Percentiles rank a stretch among this genome's conserved stretches.
Conservation (phyloP, 768 basidiomycete genomes). For the Rhodotorula kratochvilovae region DNA sequence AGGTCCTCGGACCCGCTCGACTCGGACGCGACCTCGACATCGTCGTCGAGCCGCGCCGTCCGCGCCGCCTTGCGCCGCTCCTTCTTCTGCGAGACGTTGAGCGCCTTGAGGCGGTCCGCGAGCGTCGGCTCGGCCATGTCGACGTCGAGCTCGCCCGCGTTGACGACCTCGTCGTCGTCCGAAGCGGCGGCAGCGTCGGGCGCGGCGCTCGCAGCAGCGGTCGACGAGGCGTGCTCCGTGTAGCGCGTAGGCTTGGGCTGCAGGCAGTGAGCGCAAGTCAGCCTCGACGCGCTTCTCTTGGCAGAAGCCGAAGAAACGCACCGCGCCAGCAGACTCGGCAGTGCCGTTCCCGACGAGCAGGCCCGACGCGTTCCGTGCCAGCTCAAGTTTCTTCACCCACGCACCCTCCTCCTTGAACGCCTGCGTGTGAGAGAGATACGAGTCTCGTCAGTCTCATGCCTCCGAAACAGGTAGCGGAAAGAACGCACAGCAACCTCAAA, state of each 20-base stretch:
- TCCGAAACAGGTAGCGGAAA: not conserved
- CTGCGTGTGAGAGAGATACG: not conserved
- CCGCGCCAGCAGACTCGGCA: slow-evolving; percentile 13
- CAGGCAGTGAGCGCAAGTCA: not conserved
- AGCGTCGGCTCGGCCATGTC: slow-evolving; percentile 86
- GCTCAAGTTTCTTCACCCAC: slow-evolving; percentile 27
- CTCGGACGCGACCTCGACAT: slow-evolving; percentile 47
- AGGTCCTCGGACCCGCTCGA: slow-evolving; percentile 26
- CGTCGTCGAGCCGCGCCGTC: slow-evolving; percentile 18
- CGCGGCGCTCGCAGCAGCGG: slow-evolving; percentile 52
- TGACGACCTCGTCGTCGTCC: slow-evolving; percentile 54
- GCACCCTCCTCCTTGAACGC: slow-evolving; percentile 28
- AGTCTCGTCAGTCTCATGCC: not conserved
- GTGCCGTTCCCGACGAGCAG: slow-evolving; percentile 16
- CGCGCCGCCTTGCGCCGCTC: slow-evolving; percentile 21
- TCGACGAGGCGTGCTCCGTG: slow-evolving; percentile 20
- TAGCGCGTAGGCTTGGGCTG: slow-evolving; percentile 35
- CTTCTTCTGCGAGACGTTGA: slow-evolving; percentile 53
- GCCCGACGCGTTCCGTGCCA: slow-evolving; percentile 6
- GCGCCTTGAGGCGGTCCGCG: slow-evolving; percentile 77
- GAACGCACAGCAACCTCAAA: slow-evolving; percentile 34
- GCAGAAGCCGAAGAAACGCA: not conserved
- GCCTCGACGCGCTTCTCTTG: not conserved
- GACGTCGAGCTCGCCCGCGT: slow-evolving; percentile 68
- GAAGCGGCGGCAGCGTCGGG: slow-evolving; percentile 53